These are phyloP conservation scores for Ramalina peruviana DNA, from an alignment of 495 filamentous ascomycete genomes.

Conservation along the genomic window DNA sequence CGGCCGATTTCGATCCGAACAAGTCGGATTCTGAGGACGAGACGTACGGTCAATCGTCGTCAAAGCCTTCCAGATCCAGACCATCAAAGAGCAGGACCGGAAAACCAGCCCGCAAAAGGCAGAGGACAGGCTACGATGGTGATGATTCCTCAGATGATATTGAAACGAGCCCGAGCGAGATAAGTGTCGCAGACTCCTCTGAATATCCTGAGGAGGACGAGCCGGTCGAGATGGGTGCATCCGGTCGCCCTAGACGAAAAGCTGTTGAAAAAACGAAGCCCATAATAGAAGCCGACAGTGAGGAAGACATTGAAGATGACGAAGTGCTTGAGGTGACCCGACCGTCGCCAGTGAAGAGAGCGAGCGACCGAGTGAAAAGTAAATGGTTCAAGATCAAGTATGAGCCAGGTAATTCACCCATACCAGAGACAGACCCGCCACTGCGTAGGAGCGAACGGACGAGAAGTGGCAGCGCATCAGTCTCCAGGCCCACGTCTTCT, in stretches of 20 bases:
- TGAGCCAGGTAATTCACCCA: neutral
- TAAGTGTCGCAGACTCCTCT: constrained; percentile 48
- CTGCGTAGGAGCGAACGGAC: constrained; percentile 25
- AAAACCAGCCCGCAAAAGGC: constrained; percentile 35
- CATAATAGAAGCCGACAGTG: constrained; percentile 25
- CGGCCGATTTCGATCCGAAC: constrained; percentile 63
- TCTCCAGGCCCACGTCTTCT: constrained; percentile 22
- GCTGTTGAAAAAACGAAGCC: constrained; percentile 35
- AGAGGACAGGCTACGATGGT: constrained; percentile 28
- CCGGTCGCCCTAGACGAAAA: constrained; percentile 55
- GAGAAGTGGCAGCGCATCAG: constrained; percentile 28
- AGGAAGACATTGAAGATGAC: constrained; percentile 9
- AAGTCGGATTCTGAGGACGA: constrained; percentile 77
- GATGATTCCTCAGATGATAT: constrained; percentile 42
- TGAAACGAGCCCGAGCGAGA: constrained; percentile 52
- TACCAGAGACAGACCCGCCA: constrained; percentile 4
- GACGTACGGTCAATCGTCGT: constrained; percentile 46
- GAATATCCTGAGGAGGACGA: constrained; percentile 48
- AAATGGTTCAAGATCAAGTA: neutral
- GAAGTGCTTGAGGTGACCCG: constrained; percentile 11
- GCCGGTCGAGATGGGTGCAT: constrained; percentile 47
- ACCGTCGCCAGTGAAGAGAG: constrained; percentile 23
- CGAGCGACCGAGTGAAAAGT: constrained; percentile 1
- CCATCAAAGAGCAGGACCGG: constrained; percentile 26
- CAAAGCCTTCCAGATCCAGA: constrained; percentile 24